Percentiles rank a stretch among this genome's conserved stretches.
These are phyloP conservation scores for Colletotrichum shisoi DNA, from an alignment of 2,329 filamentous ascomycete genomes.

Conservation along the genomic window DNA sequence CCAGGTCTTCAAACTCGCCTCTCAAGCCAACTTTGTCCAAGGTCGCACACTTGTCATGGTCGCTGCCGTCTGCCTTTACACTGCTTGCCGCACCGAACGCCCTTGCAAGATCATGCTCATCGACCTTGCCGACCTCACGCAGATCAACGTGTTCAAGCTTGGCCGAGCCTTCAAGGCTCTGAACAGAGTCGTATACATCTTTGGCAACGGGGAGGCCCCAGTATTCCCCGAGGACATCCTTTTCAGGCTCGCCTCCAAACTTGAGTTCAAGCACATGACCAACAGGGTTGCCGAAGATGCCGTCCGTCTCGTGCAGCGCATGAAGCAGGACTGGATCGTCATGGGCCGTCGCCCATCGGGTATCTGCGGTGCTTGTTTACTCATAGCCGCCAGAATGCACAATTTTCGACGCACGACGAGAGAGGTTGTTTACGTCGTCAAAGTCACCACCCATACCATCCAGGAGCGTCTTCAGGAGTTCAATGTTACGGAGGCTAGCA, in stretches of 20 bases:
- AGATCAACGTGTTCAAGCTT: constrained; percentile 90
- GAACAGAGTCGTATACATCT: constrained; percentile 45
- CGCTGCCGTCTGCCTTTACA: constrained; percentile 89
- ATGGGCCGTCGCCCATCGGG: constrained; percentile 92
- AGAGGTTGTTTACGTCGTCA: constrained; percentile 98
- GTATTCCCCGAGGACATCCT: constrained; percentile 91
- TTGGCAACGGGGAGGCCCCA: constrained; percentile 61
- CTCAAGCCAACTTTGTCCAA: constrained; percentile 79
- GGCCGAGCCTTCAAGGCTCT: constrained; percentile 89
- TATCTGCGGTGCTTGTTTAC: constrained; percentile 90
- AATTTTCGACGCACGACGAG: constrained; percentile 92
- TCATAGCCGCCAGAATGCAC: constrained; percentile 96
- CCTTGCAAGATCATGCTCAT: constrained; percentile 92
- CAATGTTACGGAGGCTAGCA: constrained; percentile 82
- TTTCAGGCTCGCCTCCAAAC: constrained; percentile 85
- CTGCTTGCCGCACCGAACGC: constrained; percentile 80
- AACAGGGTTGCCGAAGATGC: constrained; percentile 89
- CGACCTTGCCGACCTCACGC: constrained; percentile 84
- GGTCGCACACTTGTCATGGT: constrained; percentile 86
- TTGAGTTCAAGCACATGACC: constrained; percentile 86
- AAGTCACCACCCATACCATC: constrained; percentile 92
- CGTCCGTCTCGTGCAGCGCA: constrained; percentile 84
- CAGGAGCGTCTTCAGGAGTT: constrained; percentile 93
- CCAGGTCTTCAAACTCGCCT: constrained; percentile 78
- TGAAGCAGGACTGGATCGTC: constrained; percentile 98